These are phyloP conservation scores for Aegilops longissima DNA, from an alignment of 176 grass and related monocot species.

Conservation along the genomic window DNA sequence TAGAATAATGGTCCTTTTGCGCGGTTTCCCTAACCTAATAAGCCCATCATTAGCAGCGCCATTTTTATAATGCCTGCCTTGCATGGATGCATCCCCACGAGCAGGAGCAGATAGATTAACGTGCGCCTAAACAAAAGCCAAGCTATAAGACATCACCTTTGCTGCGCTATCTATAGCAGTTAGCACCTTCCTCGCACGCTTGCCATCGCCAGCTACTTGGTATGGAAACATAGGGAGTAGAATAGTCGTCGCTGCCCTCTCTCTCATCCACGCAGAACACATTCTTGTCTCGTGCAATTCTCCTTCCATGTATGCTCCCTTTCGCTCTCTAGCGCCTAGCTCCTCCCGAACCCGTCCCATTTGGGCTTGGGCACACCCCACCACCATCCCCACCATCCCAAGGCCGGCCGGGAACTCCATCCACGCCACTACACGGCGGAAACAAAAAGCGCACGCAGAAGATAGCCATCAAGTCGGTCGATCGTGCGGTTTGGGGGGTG, in stretches of 20 bases:
- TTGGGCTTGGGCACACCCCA: background rate
- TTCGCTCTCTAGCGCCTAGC: background rate
- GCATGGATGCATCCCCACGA: conserved; percentile 1
- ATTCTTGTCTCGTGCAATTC: background rate
- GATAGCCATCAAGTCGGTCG: background rate
- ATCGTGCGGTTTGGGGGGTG: background rate
- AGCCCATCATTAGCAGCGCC: conserved; percentile 37
- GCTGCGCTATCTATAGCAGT: background rate
- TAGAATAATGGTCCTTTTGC: conserved; percentile 5
- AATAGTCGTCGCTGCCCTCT: background rate
- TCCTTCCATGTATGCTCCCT: background rate
- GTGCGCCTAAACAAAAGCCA: conserved; percentile 1
- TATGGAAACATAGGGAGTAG: background rate
- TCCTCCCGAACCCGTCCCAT: background rate
- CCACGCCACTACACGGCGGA: background rate
- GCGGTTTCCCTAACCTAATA: background rate
- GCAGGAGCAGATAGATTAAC: background rate
- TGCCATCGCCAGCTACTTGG: background rate
- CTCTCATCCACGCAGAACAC: background rate
- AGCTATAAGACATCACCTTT: background rate
- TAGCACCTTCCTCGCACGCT: background rate
- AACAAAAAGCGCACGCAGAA: background rate
- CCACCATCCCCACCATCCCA: background rate
- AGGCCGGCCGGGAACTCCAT: too few species aligned
- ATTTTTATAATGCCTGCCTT: background rate